Evolutionary conservation across 805 yeast genomes (phyloP).

Genomic region (Komagataella populi): DNA sequence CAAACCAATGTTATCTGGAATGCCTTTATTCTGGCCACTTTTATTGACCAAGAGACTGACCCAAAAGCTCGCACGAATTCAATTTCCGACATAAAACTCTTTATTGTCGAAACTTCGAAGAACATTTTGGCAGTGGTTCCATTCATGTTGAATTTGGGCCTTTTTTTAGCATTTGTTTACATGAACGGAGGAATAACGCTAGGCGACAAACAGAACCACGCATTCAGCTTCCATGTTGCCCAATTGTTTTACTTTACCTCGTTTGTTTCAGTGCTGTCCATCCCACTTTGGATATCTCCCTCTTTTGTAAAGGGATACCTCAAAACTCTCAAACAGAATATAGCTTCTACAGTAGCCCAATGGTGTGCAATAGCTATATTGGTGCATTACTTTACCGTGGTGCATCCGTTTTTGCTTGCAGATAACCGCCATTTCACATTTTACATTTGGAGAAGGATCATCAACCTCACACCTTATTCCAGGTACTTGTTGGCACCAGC

Average conservation of each 20-base stretch:
- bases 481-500: slow-evolving; percentile 43
- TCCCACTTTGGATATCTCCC: slow-evolving; percentile 59
- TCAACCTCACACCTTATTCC: slow-evolving; percentile 33
- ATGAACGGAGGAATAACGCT: slow-evolving; percentile 76
- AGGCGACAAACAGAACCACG: slow-evolving; percentile 86
- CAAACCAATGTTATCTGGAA: slow-evolving; percentile 92
- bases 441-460: slow-evolving; percentile 62
- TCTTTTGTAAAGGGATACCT: slow-evolving; percentile 26
- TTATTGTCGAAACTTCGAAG: slow-evolving; percentile 17
- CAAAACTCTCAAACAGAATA: slow-evolving; percentile 1
- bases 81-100: slow-evolving; percentile 7
- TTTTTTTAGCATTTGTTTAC: slow-evolving; percentile 44
- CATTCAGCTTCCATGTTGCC: slow-evolving; percentile 53
- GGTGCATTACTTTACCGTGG: slow-evolving; percentile 39
- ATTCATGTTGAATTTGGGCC: slow-evolving; percentile 31
- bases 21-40: slow-evolving; percentile 39
- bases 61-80: slow-evolving; percentile 8
- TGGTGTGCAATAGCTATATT: neutral
- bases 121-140: slow-evolving; percentile 21
- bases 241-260: slow-evolving; percentile 71
- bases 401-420: slow-evolving; percentile 84
- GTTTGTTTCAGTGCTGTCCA: slow-evolving; percentile 49
- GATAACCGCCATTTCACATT: slow-evolving; percentile 93
- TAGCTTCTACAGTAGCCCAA: neutral
- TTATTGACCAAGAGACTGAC: slow-evolving; percentile 36